These are phyloP conservation scores for Aspergillus sp. DNA, from an alignment of 2,329 filamentous ascomycete genomes.

Conservation along the genomic window DNA sequence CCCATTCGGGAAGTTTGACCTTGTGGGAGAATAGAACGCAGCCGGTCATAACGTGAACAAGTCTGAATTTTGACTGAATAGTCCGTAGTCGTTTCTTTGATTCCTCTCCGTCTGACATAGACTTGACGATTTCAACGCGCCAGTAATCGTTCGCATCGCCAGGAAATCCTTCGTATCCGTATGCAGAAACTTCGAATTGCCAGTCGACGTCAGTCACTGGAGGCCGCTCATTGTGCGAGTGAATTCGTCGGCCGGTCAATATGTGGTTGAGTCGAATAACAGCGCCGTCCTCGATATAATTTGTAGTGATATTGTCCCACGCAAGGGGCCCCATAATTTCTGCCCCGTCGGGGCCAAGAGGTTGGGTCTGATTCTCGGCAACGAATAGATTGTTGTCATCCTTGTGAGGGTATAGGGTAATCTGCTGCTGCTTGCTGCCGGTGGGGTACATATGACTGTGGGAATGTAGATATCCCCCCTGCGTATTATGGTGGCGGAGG, in stretches of 20 bases:
- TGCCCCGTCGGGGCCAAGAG: conserved; percentile 69
- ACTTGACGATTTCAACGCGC: conserved; percentile 91
- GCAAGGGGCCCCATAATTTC: conserved; percentile 76
- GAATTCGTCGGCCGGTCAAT: conserved; percentile 81
- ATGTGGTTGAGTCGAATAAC: conserved; percentile 81
- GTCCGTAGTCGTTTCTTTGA: conserved; percentile 86
- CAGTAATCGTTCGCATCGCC: conserved; percentile 97
- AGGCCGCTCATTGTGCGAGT: conserved; percentile 88
- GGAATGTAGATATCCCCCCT: conserved; percentile 96
- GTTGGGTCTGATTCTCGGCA: conserved; percentile 94
- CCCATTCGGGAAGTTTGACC: conserved; percentile 97
- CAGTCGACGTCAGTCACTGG: conserved; percentile 85
- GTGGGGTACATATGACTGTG: conserved; percentile 97
- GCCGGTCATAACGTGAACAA: conserved; percentile 94
- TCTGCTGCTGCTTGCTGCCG: conserved; percentile 97
- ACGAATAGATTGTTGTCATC: conserved; percentile 97
- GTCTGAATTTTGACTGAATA: conserved; percentile 94
- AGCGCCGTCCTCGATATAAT: conserved; percentile 74
- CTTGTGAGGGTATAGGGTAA: conserved; percentile 98
- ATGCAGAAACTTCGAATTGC: conserved; percentile 95
- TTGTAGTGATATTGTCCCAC: conserved; percentile 73
- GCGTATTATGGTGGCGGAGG: conserved; percentile 92
- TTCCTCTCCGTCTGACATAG: conserved; percentile 72
- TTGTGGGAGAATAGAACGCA: conserved; percentile 98
- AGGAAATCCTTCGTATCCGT: conserved; percentile 94